Evolutionary conservation across 2,329 filamentous ascomycete genomes (phyloP).

Genomic region (Endoconidiophora laricicola): DNA sequence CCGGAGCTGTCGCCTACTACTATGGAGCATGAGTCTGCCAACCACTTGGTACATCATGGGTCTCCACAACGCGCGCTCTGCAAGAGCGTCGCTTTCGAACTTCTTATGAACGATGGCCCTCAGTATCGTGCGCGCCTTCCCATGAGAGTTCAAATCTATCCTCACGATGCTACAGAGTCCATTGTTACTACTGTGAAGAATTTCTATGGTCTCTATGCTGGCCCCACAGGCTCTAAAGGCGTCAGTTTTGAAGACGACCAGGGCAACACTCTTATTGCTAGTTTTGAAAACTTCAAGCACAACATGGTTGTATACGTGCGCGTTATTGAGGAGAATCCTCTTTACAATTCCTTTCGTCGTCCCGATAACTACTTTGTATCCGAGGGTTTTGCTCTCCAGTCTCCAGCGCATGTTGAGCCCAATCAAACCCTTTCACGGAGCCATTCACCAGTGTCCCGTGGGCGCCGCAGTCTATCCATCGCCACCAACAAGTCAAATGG

Average conservation of each 20-base stretch:
- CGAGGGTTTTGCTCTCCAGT: constrained; percentile 30
- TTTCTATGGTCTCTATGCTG: constrained; percentile 91
- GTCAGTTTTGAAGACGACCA: constrained; percentile 89
- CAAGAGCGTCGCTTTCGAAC: constrained; percentile 67
- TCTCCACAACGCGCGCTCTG: constrained; percentile 17
- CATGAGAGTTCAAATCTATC: constrained; percentile 82
- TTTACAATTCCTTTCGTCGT: constrained; percentile 11
- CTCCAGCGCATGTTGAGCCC: constrained; percentile 35
- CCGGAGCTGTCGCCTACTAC: constrained; percentile 8
- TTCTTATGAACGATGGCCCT: constrained; percentile 50
- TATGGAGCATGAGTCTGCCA: constrained; percentile 5
- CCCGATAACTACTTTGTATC: constrained; percentile 33
- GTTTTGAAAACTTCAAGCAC: constrained; percentile 87
- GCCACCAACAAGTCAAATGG: constrained; percentile 27
- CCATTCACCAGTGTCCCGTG: constrained; percentile 50
- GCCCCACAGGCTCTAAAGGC: constrained; percentile 50
- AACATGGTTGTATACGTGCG: constrained; percentile 90
- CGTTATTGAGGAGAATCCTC: constrained; percentile 44
- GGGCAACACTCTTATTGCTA: constrained; percentile 80
- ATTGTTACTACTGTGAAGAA: constrained; percentile 98
- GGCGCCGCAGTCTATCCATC: constrained; percentile 61
- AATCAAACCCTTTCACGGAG: constrained; percentile 44
- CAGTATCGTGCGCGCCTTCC: constrained; percentile 59
- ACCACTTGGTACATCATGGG: constrained; percentile 1
- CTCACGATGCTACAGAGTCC: constrained; percentile 90